A percentile compares a stretch with the other conserved stretches of the same genome.
These are phyloP conservation scores for Lipomyces spencermartinsiae DNA, from an alignment of 805 yeast genomes.

Conservation along the genomic window DNA sequence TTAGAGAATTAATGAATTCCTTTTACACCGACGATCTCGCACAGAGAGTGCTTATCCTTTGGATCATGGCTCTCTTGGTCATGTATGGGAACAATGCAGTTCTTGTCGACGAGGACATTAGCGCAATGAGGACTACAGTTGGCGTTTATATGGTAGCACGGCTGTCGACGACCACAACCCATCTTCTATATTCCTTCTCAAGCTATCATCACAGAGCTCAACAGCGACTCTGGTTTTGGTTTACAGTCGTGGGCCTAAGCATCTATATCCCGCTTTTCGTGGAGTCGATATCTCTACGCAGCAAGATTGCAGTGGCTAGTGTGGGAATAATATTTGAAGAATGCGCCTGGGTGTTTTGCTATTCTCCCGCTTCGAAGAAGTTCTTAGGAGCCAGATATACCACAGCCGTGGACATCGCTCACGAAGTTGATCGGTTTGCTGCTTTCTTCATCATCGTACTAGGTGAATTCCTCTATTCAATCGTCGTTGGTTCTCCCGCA, in stretches of 20 bases:
- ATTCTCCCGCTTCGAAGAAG: constrained; percentile 57
- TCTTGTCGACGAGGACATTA: constrained; percentile 50
- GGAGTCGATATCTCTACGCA: constrained; percentile 49
- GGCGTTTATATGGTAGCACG: constrained; percentile 59
- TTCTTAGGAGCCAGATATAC: constrained; percentile 54
- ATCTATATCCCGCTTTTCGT: constrained; percentile 52
- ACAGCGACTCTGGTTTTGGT: constrained; percentile 50
- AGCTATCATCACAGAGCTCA: constrained; percentile 57
- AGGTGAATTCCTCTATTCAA: constrained; percentile 65
- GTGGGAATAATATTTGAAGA: constrained; percentile 54
- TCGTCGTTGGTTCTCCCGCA: constrained; percentile 58
- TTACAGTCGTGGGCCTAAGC: constrained; percentile 9
- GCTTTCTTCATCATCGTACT: constrained; percentile 68
- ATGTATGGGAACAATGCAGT: constrained; percentile 58
- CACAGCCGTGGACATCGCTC: constrained; percentile 70
- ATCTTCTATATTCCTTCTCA: constrained; percentile 52
- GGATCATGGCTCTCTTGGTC: constrained; percentile 59
- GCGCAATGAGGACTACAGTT: constrained; percentile 51
- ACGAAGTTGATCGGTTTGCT: constrained; percentile 65
- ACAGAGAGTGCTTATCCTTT: constrained; percentile 58
- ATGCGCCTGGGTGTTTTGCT: constrained; percentile 47
- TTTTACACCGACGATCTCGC: constrained; percentile 65
- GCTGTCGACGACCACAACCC: constrained; percentile 47
- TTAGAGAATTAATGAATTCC: constrained; percentile 67
- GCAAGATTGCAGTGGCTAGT: constrained; percentile 55